Evolutionary conservation across 192 early-diverging fungal genomes (phyloP).

Genomic region (Podila verticillata): DNA sequence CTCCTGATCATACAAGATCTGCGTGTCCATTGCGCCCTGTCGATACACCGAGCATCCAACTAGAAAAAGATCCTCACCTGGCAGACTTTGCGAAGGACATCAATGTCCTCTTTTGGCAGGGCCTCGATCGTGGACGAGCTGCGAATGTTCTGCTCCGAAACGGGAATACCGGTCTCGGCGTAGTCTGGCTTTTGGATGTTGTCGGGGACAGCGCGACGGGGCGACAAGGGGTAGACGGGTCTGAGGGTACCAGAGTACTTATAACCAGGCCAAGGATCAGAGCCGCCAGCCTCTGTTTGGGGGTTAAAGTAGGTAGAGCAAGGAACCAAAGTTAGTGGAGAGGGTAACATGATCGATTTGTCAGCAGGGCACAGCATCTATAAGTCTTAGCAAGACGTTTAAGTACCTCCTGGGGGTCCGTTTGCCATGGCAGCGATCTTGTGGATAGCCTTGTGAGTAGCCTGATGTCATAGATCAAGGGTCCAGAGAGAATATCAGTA

Average conservation of each 20-base stretch:
- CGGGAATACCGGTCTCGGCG: conserved; percentile 74
- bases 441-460: conserved; percentile 44
- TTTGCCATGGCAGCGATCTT: conserved; percentile 39
- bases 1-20: no score
- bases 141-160: conserved; percentile 77
- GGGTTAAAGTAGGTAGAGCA: not conserved
- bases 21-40: no score
- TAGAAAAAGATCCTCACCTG: conserved; percentile 53
- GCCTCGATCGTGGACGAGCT: conserved; percentile 75
- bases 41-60: not conserved
- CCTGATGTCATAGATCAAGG: conserved; percentile 1
- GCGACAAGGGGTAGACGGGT: conserved; percentile 81
- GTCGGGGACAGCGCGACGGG: conserved; percentile 70
- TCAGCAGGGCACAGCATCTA: not conserved
- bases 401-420: conserved; percentile 31
- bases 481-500: no score
- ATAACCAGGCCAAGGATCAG: conserved; percentile 48
- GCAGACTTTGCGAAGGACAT: conserved; percentile 83
- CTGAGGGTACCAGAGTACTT: conserved; percentile 74
- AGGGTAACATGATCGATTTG: not conserved
- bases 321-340: not conserved
- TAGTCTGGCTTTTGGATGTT: conserved; percentile 80
- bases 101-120: conserved; percentile 77
- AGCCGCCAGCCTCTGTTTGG: conserved; percentile 34
- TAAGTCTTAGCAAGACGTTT: not conserved